These are phyloP conservation scores for Starmera quercuum DNA, from an alignment of 805 yeast species.

Conservation along the genomic window DNA sequence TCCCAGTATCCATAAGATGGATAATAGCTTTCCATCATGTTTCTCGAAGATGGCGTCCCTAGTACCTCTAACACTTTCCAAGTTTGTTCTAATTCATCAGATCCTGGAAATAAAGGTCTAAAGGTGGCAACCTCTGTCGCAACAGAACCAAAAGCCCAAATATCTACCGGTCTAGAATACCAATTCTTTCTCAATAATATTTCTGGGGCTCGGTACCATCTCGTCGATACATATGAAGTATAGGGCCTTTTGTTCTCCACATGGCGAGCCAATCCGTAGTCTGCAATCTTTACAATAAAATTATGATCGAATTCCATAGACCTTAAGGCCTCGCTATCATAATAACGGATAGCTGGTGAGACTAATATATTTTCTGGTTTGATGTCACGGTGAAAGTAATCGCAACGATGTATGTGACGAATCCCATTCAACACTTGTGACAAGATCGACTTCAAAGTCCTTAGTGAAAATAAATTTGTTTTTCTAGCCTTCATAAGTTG, in stretches of 20 bases:
- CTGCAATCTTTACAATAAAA: slow-evolving; percentile 69
- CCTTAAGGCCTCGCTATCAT: slow-evolving; percentile 26
- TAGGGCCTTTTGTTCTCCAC: slow-evolving; percentile 44
- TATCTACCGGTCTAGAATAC: slow-evolving; percentile 66
- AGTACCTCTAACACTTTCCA: slow-evolving; percentile 57
- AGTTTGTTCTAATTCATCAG: slow-evolving; percentile 71
- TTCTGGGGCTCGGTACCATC: slow-evolving; percentile 87
- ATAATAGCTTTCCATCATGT: slow-evolving; percentile 15
- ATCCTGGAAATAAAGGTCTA: slow-evolving; percentile 79
- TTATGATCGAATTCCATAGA: slow-evolving; percentile 20
- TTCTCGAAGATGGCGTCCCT: slow-evolving; percentile 57
- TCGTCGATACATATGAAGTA: slow-evolving; percentile 73
- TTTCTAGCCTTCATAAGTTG: slow-evolving; percentile 66
- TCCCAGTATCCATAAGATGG: slow-evolving; percentile 74
- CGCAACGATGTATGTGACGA: slow-evolving; percentile 66
- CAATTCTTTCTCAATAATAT: slow-evolving; percentile 54
- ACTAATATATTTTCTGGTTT: slow-evolving; percentile 91
- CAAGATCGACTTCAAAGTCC: slow-evolving; percentile 57
- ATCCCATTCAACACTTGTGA: slow-evolving; percentile 71
- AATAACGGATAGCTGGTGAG: slow-evolving; percentile 47
- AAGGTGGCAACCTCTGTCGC: slow-evolving; percentile 68
- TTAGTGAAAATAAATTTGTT: slow-evolving; percentile 42
- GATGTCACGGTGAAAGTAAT: slow-evolving; percentile 80
- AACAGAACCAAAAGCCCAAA: slow-evolving; percentile 84
- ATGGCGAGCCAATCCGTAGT: slow-evolving; percentile 71